These are phyloP conservation scores for Haplographium delicatum DNA, from an alignment of 495 filamentous ascomycete species.

Conservation along the genomic window DNA sequence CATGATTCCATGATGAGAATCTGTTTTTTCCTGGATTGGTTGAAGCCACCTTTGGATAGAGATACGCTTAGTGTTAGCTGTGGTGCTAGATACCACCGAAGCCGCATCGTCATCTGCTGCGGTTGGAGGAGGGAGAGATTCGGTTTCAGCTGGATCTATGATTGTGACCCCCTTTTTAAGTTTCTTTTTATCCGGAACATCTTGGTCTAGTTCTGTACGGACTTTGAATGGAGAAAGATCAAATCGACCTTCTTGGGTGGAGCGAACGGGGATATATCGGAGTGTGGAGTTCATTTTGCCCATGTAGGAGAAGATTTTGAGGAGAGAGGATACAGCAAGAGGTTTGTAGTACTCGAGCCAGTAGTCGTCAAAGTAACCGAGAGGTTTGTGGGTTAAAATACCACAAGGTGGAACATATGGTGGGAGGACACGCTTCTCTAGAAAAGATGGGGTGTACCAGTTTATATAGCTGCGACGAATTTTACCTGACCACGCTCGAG, in stretches of 20 bases:
- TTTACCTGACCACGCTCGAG: conserved; percentile 62
- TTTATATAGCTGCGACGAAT: conserved; percentile 63
- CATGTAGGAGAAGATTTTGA: conserved; percentile 76
- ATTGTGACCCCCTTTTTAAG: conserved; percentile 58
- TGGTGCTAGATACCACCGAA: conserved; percentile 34
- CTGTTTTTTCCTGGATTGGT: conserved; percentile 32
- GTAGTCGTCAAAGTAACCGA: conserved; percentile 82
- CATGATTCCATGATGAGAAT: conserved; percentile 40
- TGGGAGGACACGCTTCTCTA: conserved; percentile 38
- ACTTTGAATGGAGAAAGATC: conserved; percentile 83
- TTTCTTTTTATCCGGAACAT: conserved; percentile 45
- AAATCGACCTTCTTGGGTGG: conserved; percentile 62
- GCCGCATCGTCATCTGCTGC: conserved; percentile 31
- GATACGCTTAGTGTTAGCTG: conserved; percentile 32
- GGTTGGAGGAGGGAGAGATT: conserved; percentile 18
- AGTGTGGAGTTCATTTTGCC: conserved; percentile 78
- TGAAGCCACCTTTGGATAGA: conserved; percentile 52
- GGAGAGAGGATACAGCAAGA: conserved; percentile 73
- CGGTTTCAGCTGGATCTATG: conserved; percentile 41
- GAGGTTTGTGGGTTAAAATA: conserved; percentile 39
- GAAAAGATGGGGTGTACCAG: conserved; percentile 79
- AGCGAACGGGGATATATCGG: conserved; percentile 70
- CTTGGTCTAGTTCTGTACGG: conserved; percentile 46
- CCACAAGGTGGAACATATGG: conserved; percentile 10
- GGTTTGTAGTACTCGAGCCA: conserved; percentile 99